These are phyloP conservation scores for Noccaea caerulescens DNA, from an alignment of 345 rosid species.

Conservation along the genomic window DNA sequence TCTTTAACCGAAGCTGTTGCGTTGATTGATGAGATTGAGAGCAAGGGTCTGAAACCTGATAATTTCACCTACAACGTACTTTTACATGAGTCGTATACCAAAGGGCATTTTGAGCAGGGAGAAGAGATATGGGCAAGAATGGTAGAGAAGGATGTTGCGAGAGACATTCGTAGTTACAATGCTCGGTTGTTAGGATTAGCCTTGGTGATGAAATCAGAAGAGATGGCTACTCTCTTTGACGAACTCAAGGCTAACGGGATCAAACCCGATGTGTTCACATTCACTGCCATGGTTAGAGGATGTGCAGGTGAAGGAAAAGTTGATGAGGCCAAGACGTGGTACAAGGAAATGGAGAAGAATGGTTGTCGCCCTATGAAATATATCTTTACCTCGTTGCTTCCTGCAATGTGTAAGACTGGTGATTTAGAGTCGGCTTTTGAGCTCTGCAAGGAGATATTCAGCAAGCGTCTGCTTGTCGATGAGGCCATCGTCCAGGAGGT, in stretches of 20 bases:
- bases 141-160: conserved; percentile 51
- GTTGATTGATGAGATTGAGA: conserved; percentile 63
- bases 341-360: conserved; percentile 48
- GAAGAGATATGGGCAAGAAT: conserved; percentile 63
- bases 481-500: conserved; percentile 51
- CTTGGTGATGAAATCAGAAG: conserved; percentile 45
- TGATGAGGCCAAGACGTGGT: conserved; percentile 58
- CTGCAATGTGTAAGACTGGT: conserved; percentile 55
- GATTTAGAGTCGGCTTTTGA: conserved; percentile 57
- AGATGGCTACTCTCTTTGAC: conserved; percentile 49
- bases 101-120: conserved; percentile 55
- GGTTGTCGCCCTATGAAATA: conserved; percentile 37
- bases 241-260: conserved; percentile 53
- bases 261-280: conserved; percentile 52
- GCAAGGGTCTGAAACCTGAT: conserved; percentile 55
- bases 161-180: conserved; percentile 63
- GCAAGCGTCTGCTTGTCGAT: conserved; percentile 35
- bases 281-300: conserved; percentile 64
- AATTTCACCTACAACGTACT: conserved; percentile 63
- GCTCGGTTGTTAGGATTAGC: conserved; percentile 59
- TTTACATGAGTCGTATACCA: conserved; percentile 50
- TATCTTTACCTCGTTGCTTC: conserved; percentile 49
- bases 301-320: conserved; percentile 49
- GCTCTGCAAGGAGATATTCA: conserved; percentile 51
- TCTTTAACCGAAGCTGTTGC: conserved; percentile 49